Evolutionary conservation across 208 protist genomes (phyloP).

Genomic region (Angomonas deanei): DNA sequence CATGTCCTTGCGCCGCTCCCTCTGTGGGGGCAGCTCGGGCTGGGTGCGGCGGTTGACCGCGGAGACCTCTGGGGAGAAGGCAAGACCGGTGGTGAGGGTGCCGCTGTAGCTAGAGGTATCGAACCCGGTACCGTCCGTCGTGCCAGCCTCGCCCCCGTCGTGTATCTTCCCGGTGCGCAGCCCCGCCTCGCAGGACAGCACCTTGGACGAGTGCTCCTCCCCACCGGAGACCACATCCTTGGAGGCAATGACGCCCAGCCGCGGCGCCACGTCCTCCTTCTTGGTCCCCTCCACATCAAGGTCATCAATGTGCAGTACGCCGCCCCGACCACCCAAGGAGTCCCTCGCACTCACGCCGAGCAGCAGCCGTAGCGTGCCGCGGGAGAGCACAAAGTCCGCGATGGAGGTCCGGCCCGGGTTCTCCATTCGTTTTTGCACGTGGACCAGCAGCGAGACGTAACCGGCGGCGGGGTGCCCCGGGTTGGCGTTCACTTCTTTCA

Average conservation of each 20-base stretch:
- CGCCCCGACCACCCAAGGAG: slow-evolving; percentile 1
- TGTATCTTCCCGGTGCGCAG: too few species aligned
- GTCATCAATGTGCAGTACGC: slow-evolving; percentile 39
- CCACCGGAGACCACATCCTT: slow-evolving; percentile 14
- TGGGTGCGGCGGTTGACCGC: too few species aligned
- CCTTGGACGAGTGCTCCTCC: too few species aligned
- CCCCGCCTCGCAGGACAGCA: too few species aligned
- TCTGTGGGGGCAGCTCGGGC: not conserved
- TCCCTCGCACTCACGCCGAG: slow-evolving; percentile 36
- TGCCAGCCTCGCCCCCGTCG: not conserved
- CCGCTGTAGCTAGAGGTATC: not conserved
- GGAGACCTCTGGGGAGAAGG: not conserved
- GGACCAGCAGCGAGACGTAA: slow-evolving; percentile 27
- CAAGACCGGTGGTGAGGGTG: not conserved
- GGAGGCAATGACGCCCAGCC: slow-evolving; percentile 30
- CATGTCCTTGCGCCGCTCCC: not conserved
- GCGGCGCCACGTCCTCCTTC: slow-evolving; percentile 42
- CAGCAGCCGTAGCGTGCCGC: slow-evolving; percentile 35
- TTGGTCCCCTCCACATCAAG: slow-evolving; percentile 38
- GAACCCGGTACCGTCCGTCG: not conserved
- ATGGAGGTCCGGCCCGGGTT: slow-evolving; percentile 16
- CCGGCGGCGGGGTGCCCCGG: slow-evolving; percentile 26
- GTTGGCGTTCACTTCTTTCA: slow-evolving; percentile 12
- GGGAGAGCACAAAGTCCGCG: slow-evolving; percentile 24
- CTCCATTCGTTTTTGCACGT: slow-evolving; percentile 24